These are phyloP conservation scores for Venustampulla echinocandica DNA, from an alignment of 495 filamentous ascomycete genomes.

Conservation along the genomic window DNA sequence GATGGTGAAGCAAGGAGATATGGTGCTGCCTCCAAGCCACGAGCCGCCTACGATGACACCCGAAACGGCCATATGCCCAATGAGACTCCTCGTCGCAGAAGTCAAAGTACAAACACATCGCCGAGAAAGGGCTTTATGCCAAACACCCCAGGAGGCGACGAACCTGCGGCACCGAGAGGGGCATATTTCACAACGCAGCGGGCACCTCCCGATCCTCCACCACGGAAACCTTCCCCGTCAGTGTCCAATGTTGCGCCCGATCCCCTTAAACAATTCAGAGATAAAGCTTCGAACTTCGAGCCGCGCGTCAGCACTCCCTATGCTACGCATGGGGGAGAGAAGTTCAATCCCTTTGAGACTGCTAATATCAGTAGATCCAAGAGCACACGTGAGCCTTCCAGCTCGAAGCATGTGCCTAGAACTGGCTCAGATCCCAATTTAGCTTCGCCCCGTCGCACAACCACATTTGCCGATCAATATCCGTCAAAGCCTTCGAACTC, in stretches of 20 bases:
- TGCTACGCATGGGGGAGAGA: conserved; percentile 59
- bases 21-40: conserved; percentile 19
- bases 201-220: conserved; percentile 12
- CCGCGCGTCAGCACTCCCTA: conserved; percentile 60
- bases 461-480: conserved; percentile 3
- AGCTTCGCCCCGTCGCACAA: conserved; percentile 8
- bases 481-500: neutral
- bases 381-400: conserved; percentile 22
- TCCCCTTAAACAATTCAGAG: conserved; percentile 36
- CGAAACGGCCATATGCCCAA: conserved; percentile 29
- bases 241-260: conserved; percentile 19
- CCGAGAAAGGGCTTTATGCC: conserved; percentile 47
- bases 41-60: conserved; percentile 28
- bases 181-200: conserved; percentile 35
- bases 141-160: conserved; percentile 46
- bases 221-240: conserved; percentile 10
- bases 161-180: conserved; percentile 43
- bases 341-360: conserved; percentile 45
- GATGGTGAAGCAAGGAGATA: conserved; percentile 26
- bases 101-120: conserved; percentile 25
- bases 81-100: conserved; percentile 19
- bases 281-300: conserved; percentile 31
- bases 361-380: conserved; percentile 31
- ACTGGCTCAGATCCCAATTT: conserved; percentile 15
- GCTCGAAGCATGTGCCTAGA: conserved; percentile 7